Conservation (phyloP, 768 basidiomycete genomes). For the Mycena olivaceomarginata region DNA sequence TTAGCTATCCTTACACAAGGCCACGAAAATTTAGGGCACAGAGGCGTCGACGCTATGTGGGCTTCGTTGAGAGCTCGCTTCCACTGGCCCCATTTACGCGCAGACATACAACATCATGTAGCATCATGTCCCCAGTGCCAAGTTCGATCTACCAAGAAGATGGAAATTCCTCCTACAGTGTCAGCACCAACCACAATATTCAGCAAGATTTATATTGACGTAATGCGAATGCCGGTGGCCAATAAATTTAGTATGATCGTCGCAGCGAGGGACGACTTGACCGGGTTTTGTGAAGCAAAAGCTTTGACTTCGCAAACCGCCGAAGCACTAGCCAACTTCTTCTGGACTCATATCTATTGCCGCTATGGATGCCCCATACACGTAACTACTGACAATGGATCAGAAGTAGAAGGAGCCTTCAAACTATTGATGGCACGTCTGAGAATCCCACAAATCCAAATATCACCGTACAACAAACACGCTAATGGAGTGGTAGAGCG, state of each 20-base stretch:
- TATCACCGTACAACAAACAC: too few relatives aligned
- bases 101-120: background rate
- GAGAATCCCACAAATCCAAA: background rate
- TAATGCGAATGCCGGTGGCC: background rate
- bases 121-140: too few relatives aligned
- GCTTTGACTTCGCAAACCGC: background rate
- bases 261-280: too few relatives aligned
- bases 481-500: too few relatives aligned
- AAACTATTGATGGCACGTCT: background rate
- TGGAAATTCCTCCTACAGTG: background rate
- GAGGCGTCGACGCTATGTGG: background rate
- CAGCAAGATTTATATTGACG: background rate
- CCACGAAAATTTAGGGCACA: background rate
- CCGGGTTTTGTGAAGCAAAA: background rate
- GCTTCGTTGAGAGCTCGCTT: background rate
- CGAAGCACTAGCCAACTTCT: background rate
- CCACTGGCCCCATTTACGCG: background rate
- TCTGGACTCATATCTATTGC: background rate
- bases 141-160: too few relatives aligned
- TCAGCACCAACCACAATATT: background rate
- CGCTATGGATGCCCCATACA: background rate
- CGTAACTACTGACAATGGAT: background rate
- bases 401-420: background rate
- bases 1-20: background rate
- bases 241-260: background rate